A percentile compares a stretch with the other conserved stretches of the same genome.
These are phyloP conservation scores for Vanilla planifolia DNA, from an alignment of 106 monocot species.

Conservation along the genomic window DNA sequence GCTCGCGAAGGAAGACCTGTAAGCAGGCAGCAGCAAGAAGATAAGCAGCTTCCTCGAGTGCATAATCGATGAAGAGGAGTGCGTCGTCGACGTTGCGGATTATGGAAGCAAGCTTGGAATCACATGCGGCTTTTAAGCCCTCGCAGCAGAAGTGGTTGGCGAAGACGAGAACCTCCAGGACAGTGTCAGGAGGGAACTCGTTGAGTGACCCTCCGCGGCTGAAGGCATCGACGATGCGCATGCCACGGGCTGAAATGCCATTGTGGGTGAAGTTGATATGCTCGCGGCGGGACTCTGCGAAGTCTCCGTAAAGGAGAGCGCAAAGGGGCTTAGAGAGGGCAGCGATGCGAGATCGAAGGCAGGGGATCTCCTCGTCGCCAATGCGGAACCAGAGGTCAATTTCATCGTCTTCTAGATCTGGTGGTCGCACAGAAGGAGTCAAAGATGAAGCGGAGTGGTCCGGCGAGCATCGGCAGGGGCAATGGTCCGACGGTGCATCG, in stretches of 20 bases:
- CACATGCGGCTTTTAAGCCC: constrained; percentile 81
- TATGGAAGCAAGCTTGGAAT: constrained; percentile 66
- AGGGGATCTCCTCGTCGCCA: constrained; percentile 46
- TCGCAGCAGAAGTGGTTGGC: constrained; percentile 93
- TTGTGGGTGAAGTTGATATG: constrained; percentile 83
- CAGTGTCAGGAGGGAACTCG: constrained; percentile 38
- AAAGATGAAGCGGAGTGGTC: neutral
- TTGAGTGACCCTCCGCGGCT: constrained; percentile 27
- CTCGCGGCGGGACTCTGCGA: constrained; percentile 70
- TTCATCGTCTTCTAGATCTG: constrained; percentile 16
- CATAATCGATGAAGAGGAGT: constrained; percentile 80
- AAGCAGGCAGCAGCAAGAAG: constrained; percentile 75
- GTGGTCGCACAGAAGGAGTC: neutral
- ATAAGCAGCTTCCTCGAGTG: constrained; percentile 70
- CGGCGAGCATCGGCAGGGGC: constrained; percentile 40
- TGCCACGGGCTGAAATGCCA: constrained; percentile 64
- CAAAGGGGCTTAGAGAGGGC: constrained; percentile 70
- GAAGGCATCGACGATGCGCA: constrained; percentile 61
- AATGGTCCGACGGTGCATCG: constrained; percentile 25
- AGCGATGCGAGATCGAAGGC: constrained; percentile 70
- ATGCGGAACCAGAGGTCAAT: constrained; percentile 72
- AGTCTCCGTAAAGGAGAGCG: constrained; percentile 90
- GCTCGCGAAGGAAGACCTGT: constrained; percentile 69
- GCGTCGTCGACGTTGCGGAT: constrained; percentile 76
- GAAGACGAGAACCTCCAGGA: constrained; percentile 82